Conservation (phyloP, 2,329 filamentous ascomycete genomes). For the Pyricularia sp. region DNA sequence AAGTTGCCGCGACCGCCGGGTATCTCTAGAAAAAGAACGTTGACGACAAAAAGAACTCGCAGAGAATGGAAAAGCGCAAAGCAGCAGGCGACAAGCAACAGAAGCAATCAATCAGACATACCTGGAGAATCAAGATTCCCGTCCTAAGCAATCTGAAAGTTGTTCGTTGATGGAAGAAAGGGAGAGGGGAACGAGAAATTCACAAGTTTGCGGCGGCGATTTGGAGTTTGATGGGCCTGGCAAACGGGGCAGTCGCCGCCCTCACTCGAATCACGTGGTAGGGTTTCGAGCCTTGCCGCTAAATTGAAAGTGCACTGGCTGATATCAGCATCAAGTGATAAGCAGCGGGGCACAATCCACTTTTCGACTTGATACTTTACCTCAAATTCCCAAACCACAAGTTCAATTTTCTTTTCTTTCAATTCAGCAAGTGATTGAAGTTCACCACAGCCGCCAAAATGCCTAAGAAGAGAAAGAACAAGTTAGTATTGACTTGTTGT, state of each 20-base stretch:
- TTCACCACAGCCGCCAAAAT: constrained; percentile 12
- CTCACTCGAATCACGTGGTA: constrained; percentile 8
- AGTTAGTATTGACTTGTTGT: constrained; percentile 29
- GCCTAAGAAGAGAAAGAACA: constrained; percentile 27
- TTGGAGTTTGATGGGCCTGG: constrained; percentile 1
- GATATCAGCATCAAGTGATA: background rate
- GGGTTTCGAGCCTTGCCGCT: constrained; percentile 5
- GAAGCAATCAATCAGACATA: constrained; percentile 11
- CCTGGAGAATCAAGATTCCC: constrained; percentile 15
- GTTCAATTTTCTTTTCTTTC: background rate
- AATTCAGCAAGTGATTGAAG: constrained; percentile 3
- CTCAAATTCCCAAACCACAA: background rate
- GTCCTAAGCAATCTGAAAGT: constrained; percentile 16
- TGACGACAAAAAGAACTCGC: background rate
- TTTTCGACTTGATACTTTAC: background rate
- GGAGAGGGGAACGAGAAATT: constrained; percentile 1
- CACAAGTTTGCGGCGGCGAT: background rate
- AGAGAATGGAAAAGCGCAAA: background rate
- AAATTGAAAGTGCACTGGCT: background rate
- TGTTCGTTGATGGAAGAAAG: constrained; percentile 5
- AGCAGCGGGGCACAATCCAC: constrained; percentile 1
- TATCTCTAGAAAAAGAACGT: constrained; percentile 2
- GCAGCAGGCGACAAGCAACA: constrained; percentile 2
- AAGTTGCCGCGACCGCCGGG: constrained; percentile 1
- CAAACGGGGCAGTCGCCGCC: background rate